Conservation (phyloP, 2,329 filamentous ascomycete species). For the Albifimbria verrucaria region DNA sequence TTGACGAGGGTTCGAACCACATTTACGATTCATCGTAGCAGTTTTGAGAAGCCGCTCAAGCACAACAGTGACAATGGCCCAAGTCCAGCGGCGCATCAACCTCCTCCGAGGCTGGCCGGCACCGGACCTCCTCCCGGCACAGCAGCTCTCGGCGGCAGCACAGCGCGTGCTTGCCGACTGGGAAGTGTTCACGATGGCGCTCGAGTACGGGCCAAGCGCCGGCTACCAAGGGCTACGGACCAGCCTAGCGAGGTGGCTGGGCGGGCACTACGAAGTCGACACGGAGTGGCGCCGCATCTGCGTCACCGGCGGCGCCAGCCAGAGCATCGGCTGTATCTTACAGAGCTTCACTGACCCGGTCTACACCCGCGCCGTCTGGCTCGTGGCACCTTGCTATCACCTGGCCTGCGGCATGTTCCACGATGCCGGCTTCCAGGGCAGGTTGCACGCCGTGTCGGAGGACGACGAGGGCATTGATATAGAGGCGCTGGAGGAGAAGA, state of each 20-base stretch:
- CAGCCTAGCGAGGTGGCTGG: constrained; percentile 69
- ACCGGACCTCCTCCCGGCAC: constrained; percentile 59
- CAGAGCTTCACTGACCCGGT: constrained; percentile 77
- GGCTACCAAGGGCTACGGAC: constrained; percentile 69
- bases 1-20: too few relatives aligned
- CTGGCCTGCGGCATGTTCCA: constrained; percentile 83
- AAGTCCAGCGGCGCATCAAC: constrained; percentile 52
- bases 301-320: constrained; percentile 81
- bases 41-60: too few relatives aligned
- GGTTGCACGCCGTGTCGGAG: constrained; percentile 69
- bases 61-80: too few relatives aligned
- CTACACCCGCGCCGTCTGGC: constrained; percentile 74
- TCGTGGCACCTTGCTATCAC: constrained; percentile 79
- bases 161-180: constrained; percentile 59
- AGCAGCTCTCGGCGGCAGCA: constrained; percentile 59
- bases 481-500: constrained; percentile 35
- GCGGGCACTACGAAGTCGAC: constrained; percentile 50
- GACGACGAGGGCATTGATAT: constrained; percentile 76
- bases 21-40: too few relatives aligned
- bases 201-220: constrained; percentile 76
- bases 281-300: constrained; percentile 60
- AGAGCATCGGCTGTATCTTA: constrained; percentile 74
- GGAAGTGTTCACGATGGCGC: constrained; percentile 55
- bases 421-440: constrained; percentile 69
- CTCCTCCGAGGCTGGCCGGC: constrained; percentile 68